Conservation (phyloP, 148 eudicot genomes). For the Arctostaphylos glauca region DNA sequence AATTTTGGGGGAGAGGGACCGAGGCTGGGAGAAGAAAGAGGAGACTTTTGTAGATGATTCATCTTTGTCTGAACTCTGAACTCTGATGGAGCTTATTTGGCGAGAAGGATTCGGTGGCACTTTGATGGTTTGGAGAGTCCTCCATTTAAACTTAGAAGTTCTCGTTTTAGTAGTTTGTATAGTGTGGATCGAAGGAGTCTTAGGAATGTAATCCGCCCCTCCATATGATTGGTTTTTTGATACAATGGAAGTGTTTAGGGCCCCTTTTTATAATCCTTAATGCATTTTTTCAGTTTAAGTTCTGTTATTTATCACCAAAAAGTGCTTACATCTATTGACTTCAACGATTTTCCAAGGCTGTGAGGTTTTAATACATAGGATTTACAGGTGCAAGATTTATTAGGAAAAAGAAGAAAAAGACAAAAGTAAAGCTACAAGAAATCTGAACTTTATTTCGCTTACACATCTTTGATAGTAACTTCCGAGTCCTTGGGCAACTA, state of each 20-base stretch:
- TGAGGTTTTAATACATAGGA: background rate
- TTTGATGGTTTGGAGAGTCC: background rate
- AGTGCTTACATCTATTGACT: background rate
- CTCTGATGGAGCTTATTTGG: background rate
- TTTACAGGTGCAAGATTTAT: background rate
- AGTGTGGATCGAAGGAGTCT: background rate
- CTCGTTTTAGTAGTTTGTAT: background rate
- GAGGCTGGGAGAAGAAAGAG: background rate
- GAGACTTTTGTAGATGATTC: background rate
- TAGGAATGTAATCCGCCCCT: background rate
- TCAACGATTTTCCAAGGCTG: background rate
- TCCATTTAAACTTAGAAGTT: background rate
- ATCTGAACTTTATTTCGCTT: background rate
- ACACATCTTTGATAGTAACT: background rate
- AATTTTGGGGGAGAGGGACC: background rate
- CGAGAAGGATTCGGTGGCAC: background rate
- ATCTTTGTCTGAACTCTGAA: background rate
- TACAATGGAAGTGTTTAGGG: background rate
- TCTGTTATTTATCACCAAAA: background rate
- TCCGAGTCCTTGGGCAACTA: background rate
- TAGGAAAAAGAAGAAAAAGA: background rate
- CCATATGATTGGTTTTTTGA: background rate
- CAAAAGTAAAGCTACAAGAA: background rate
- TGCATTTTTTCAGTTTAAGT: background rate
- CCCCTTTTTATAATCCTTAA: background rate